Percentiles rank a stretch among this genome's conserved stretches.
Conservation (phyloP, 306 rosid species). For the Corylus avellana region DNA sequence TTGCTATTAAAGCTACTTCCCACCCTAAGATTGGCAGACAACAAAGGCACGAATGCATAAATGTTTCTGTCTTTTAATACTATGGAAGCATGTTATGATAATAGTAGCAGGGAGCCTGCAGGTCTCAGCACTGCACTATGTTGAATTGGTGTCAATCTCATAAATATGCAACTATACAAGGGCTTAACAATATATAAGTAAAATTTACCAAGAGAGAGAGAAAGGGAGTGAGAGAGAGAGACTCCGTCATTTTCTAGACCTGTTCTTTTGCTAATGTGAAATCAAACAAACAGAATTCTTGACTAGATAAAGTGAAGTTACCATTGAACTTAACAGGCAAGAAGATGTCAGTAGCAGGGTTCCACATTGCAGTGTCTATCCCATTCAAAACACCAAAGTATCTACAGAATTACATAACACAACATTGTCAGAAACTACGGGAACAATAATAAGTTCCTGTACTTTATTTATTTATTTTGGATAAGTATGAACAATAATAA, state of each 20-base stretch:
- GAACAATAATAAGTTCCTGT: background rate
- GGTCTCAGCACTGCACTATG: too few relatives aligned
- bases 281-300: background rate
- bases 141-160: too few relatives aligned
- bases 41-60: background rate
- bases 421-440: background rate
- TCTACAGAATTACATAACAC: slow-evolving; percentile 21
- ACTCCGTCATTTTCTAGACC: background rate
- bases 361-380: slow-evolving; percentile 42
- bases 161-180: too few relatives aligned
- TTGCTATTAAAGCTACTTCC: background rate
- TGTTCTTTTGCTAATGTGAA: background rate
- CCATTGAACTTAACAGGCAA: slow-evolving; percentile 46
- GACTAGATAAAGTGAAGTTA: background rate
- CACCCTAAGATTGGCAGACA: background rate
- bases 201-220: too few relatives aligned
- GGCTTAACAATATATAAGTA: too few relatives aligned
- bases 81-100: background rate
- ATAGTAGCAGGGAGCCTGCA: too few relatives aligned
- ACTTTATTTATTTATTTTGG: background rate
- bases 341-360: slow-evolving; percentile 43
- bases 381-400: slow-evolving; percentile 44
- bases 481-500: background rate
- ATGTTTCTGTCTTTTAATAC: background rate
- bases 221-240: background rate